Evolutionary conservation across 495 filamentous ascomycete genomes (phyloP), one percentile per base, ranked within the genome.

Genomic region (Tetracladium setigerum): DNA sequence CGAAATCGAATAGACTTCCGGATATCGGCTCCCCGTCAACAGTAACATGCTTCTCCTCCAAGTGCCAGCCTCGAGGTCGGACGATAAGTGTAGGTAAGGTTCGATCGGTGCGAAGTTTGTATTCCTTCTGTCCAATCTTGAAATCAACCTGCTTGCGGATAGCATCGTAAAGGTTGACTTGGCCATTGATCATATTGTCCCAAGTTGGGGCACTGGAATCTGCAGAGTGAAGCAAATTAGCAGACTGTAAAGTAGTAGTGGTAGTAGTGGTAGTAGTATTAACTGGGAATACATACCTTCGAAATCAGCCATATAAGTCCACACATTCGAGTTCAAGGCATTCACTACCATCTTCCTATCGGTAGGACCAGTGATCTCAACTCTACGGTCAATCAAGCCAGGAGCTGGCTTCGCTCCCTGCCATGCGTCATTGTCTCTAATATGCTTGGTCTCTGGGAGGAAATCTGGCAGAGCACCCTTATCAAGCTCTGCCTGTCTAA

Each of bases 261-360:
- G 17, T 15, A 33, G 42, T 30, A 5, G n/a, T 27, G 22, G 15
- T 3, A 18, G 14, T 30, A 4, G 17, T 15, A 34, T 15, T 4
- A n/a, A 32, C 17, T 31, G 41, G 15, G 12, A 11, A 35, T 16
- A 62, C 70, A 41, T 64, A 89, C 89, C 89, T 71, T 99, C 92
- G 47, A 99, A 92, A 71, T 99, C 92, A 22, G 92, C 94, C 92
- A 99, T 99, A 64, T 99, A 99, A 24, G 92, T 97, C 88, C 87
- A 99, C 15, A 97, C 94, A 61, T 97, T 79, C 32, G 91, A 83
- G 67, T 99, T 99, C 64, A 99, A 60, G 5, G 92, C 92, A 67
- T 99, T 99, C 46, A 99, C 87, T 33, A 99, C 89, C 92, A 99
- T 99, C 79, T 97, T 99, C 50, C 94, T 78, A 68, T 97, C 92